Evolutionary conservation across 2,329 filamentous ascomycete genomes (phyloP).

Genomic region (Phyllosticta paracitricarpa): DNA sequence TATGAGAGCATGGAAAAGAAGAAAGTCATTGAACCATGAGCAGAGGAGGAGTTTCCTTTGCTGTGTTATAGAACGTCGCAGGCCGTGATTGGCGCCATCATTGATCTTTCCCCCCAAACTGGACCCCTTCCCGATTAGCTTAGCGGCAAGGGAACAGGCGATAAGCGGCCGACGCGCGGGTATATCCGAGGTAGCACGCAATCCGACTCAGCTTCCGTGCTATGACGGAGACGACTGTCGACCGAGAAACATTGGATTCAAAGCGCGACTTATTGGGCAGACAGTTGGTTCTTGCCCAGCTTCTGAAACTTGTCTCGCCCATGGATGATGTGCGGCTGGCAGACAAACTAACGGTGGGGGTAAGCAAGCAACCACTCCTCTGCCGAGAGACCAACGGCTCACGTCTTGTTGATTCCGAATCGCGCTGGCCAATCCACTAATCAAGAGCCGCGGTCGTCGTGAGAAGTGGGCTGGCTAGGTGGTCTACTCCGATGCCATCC

Average conservation of each 20-base stretch:
- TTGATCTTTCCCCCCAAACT: neutral
- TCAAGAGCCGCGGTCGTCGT: neutral
- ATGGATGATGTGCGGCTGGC: neutral
- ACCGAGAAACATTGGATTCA: neutral
- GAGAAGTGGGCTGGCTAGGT: neutral
- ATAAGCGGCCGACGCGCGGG: neutral
- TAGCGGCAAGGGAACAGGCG: neutral
- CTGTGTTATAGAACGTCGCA: neutral
- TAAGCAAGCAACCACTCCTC: neutral
- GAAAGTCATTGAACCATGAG: neutral
- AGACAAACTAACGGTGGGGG: neutral
- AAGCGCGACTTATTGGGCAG: neutral
- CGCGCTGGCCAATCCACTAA: neutral
- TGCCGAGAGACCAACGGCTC: neutral
- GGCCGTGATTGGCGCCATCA: neutral
- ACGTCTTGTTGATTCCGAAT: neutral
- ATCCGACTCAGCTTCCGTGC: neutral
- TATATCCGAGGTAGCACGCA: neutral
- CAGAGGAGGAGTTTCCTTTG: neutral
- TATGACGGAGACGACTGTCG: neutral
- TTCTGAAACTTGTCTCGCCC: neutral
- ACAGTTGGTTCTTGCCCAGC: neutral
- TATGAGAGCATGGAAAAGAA: neutral
- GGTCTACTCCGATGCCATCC: neutral
- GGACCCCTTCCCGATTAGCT: neutral